These are phyloP conservation scores for Phytophthora pisi DNA, from an alignment of 352 stramenopile genomes.

Conservation along the genomic window DNA sequence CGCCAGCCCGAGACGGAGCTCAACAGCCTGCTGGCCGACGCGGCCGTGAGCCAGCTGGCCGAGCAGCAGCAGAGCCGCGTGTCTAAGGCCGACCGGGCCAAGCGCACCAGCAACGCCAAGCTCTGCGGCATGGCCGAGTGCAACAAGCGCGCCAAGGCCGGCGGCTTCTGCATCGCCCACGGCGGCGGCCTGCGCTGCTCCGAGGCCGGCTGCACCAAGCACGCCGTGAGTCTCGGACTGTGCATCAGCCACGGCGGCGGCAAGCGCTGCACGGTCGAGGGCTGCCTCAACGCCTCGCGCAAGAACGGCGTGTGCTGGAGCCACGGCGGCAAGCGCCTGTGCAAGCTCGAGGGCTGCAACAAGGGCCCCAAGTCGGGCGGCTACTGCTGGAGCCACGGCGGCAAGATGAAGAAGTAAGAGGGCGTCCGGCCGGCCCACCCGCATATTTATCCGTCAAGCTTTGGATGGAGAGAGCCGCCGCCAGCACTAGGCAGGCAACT, in stretches of 20 bases:
- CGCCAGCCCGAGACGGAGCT: slow-evolving; percentile 39
- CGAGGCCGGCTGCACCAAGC: slow-evolving; percentile 74
- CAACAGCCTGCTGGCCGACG: slow-evolving; percentile 54
- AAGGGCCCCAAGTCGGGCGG: slow-evolving; percentile 82
- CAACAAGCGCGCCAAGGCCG: slow-evolving; percentile 81
- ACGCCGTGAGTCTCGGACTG: slow-evolving; percentile 80
- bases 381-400: slow-evolving; percentile 85
- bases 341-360: slow-evolving; percentile 79
- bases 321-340: slow-evolving; percentile 81
- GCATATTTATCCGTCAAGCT: slow-evolving; percentile 50
- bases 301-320: slow-evolving; percentile 87
- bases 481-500: too few relatives aligned
- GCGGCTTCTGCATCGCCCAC: slow-evolving; percentile 82
- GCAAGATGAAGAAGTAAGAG: slow-evolving; percentile 82
- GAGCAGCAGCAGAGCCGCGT: slow-evolving; percentile 37
- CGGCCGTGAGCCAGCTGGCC: slow-evolving; percentile 54
- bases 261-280: slow-evolving; percentile 76
- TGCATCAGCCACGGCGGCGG: slow-evolving; percentile 88
- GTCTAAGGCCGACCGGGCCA: slow-evolving; percentile 42
- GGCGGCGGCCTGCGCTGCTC: slow-evolving; percentile 81
- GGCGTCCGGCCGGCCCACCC: not conserved
- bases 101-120: slow-evolving; percentile 70
- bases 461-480: slow-evolving; percentile 16
- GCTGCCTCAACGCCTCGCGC: slow-evolving; percentile 78
- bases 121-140: slow-evolving; percentile 78